Base-by-base conservation (phyloP, 2,329 filamentous ascomycete species). In the Monosporascus sp. region DNA sequence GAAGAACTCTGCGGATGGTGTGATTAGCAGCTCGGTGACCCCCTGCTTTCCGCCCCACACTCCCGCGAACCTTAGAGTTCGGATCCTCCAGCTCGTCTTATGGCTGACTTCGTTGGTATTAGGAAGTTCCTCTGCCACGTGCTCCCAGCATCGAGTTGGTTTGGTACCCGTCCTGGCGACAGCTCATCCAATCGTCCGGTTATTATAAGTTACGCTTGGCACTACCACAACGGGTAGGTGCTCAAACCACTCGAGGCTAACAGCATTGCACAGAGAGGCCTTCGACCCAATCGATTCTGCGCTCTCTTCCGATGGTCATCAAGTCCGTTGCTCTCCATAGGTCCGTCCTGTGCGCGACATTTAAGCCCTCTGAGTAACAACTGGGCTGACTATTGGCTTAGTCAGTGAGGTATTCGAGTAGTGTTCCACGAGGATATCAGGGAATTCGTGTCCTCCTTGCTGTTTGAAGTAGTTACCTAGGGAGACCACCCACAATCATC, bases 181-280 rank as follows among this genome's bases (percentile, higher is more conserved):
- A 31, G 15, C 11, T 28, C 22, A 22, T 46, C 43, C 43, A 46
- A 28, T 46, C n/a, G 14, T n/a, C 20, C 40, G 8, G 17, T 43
- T 43, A 43, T 43, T 57, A 56, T 55, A 59, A 38, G 44, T 55
- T 45, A 57, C 47, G 45, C 50, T 55, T 57, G 35, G 52, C 59
- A 58, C 54, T 50, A 60, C 60, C 60, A 52, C 59, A 46, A 57
- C 58, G 60, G 61, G 57, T 63, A 63, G 56, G 54, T 60, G 50
- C 59, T 58, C 60, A 58, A 59, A 54, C 60, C 59, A 60, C 55
- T 62, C 50, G 58, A 50, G 41, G 60, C 43, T 57, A 52, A 44
- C 51, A 49, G 56, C 51, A 64, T 64, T 50, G 54, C 57, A 65
- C 57, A 61, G 50, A 56, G 49, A 56, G 51, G 49, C 51, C 51